A percentile compares a stretch with the other conserved stretches of the same genome.
phyloP scores from a whole-genome alignment of 805 yeast species.

The Wickerhamomyces subpelliculosus region DNA sequence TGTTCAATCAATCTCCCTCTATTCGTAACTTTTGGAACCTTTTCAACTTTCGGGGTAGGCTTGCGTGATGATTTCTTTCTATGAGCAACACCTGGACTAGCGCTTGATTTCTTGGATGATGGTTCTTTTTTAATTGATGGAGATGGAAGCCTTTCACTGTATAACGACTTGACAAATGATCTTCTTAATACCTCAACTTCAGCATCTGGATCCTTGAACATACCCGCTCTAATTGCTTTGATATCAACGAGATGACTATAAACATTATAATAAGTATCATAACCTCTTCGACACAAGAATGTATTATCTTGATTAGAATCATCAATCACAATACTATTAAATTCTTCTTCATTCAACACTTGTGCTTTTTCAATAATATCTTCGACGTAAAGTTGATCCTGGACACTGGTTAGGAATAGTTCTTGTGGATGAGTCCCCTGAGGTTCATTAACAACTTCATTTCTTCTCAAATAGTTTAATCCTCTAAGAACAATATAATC shows the following conservation, averaged over 20 bases:
- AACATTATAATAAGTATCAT: slow-evolving; percentile 25
- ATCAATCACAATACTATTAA: slow-evolving; percentile 27
- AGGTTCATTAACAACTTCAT: slow-evolving; percentile 31
- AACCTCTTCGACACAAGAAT: slow-evolving; percentile 26
- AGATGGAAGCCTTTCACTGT: slow-evolving; percentile 1
- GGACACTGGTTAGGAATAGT: slow-evolving; percentile 46
- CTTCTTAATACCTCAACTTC: slow-evolving; percentile 22
- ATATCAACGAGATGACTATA: slow-evolving; percentile 19
- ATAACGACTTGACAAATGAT: slow-evolving; percentile 6
- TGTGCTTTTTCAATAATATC: slow-evolving; percentile 39
- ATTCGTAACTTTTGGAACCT: background rate
- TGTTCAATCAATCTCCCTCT: background rate
- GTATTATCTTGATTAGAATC: slow-evolving; percentile 26
- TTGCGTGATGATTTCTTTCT: no score
- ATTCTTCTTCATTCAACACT: slow-evolving; percentile 34
- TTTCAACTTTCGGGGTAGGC: background rate
- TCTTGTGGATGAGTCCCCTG: slow-evolving; percentile 32
- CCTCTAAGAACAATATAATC: slow-evolving; percentile 42
- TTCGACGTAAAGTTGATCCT: slow-evolving; percentile 34
- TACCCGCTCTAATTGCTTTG: slow-evolving; percentile 13
- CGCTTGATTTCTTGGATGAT: slow-evolving; percentile 2
- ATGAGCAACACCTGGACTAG: no score
- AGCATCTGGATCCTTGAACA: slow-evolving; percentile 17
- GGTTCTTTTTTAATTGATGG: slow-evolving; percentile 9
- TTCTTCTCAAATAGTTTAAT: slow-evolving; percentile 36